Evolutionary conservation across 768 basidiomycete genomes (phyloP).

Genomic region (Rickenella mellea): DNA sequence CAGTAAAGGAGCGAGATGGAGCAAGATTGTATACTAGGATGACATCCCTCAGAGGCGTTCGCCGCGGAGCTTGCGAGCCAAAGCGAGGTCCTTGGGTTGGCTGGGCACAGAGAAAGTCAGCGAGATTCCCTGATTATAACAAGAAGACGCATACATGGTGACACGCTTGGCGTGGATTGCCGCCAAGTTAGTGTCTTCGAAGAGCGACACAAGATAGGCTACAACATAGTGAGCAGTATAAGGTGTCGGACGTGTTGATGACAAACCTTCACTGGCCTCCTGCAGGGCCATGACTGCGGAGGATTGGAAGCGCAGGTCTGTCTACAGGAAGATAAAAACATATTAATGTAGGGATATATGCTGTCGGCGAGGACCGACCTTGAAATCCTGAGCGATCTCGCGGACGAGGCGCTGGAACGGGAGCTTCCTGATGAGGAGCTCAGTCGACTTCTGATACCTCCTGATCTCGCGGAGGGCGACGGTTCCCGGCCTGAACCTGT

Average conservation of each 20-base stretch:
- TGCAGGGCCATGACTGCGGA: conserved; percentile 56
- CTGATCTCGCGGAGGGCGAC: conserved; percentile 43
- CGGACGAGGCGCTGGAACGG: conserved; percentile 69
- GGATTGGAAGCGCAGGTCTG: conserved; percentile 54
- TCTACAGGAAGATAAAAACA: conserved; percentile 8
- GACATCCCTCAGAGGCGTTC: too few species aligned
- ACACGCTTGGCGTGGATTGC: conserved; percentile 46
- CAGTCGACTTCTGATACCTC: conserved; percentile 42
- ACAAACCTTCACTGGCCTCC: conserved; percentile 39
- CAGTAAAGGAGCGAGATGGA: too few species aligned
- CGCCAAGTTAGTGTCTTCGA: conserved; percentile 45
- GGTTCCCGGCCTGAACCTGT: conserved; percentile 32
- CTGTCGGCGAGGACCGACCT: conserved; percentile 51
- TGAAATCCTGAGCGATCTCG: conserved; percentile 79
- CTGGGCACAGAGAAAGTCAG: too few species aligned
- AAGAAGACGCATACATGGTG: conserved; percentile 18
- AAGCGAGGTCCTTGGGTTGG: conserved; percentile 67
- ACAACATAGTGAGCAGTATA: conserved; percentile 25
- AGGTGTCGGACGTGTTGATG: background rate
- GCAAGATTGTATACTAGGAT: too few species aligned
- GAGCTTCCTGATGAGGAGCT: conserved; percentile 42
- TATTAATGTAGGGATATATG: conserved; percentile 24
- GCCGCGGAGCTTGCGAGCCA: conserved; percentile 63
- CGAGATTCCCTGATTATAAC: too few species aligned
- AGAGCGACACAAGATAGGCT: conserved; percentile 73